Percentiles rank a stretch among this genome's conserved stretches.
phyloP scores from a whole-genome alignment of 2,329 filamentous ascomycete genomes.

The Diplodia mutila region DNA sequence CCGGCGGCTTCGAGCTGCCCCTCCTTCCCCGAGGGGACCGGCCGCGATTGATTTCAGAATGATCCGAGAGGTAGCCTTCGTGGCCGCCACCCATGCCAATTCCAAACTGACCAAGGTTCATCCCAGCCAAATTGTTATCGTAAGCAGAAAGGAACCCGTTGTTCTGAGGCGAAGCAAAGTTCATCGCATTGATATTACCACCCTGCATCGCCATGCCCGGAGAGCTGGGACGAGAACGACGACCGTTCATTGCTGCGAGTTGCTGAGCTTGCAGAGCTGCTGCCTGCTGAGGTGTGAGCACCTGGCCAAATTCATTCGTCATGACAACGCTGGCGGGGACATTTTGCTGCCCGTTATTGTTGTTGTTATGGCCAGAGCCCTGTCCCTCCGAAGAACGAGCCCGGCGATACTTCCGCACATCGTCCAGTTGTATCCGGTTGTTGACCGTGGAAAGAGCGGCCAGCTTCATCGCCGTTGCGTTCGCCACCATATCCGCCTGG shows the following conservation, averaged over 20 bases:
- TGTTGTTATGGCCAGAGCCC: slow-evolving; percentile 58
- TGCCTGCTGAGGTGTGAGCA: slow-evolving; percentile 66
- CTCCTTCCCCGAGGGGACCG: slow-evolving; percentile 89
- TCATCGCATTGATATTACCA: slow-evolving; percentile 42
- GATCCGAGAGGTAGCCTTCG: slow-evolving; percentile 91
- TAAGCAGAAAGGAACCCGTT: slow-evolving; percentile 94
- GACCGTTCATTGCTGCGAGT: slow-evolving; percentile 76
- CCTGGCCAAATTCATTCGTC: slow-evolving; percentile 91
- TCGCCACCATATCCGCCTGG: slow-evolving; percentile 97
- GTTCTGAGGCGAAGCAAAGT: slow-evolving; percentile 86
- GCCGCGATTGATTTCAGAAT: slow-evolving; percentile 87
- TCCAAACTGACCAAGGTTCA: slow-evolving; percentile 74
- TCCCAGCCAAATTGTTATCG: slow-evolving; percentile 70
- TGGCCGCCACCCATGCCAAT: slow-evolving; percentile 53
- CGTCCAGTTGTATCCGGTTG: slow-evolving; percentile 94
- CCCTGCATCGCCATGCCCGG: slow-evolving; percentile 81
- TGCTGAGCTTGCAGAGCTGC: slow-evolving; percentile 70
- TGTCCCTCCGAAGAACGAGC: slow-evolving; percentile 85
- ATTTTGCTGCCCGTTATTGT: slow-evolving; percentile 50
- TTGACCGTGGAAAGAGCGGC: slow-evolving; percentile 96
- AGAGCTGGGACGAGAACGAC: slow-evolving; percentile 85
- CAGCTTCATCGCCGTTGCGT: slow-evolving; percentile 98
- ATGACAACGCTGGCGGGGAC: slow-evolving; percentile 75
- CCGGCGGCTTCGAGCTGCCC: slow-evolving; percentile 94
- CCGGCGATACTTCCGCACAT: slow-evolving; percentile 94